Evolutionary conservation across 2,329 filamentous ascomycete genomes (phyloP).

Genomic region (Cercospora citrullina): DNA sequence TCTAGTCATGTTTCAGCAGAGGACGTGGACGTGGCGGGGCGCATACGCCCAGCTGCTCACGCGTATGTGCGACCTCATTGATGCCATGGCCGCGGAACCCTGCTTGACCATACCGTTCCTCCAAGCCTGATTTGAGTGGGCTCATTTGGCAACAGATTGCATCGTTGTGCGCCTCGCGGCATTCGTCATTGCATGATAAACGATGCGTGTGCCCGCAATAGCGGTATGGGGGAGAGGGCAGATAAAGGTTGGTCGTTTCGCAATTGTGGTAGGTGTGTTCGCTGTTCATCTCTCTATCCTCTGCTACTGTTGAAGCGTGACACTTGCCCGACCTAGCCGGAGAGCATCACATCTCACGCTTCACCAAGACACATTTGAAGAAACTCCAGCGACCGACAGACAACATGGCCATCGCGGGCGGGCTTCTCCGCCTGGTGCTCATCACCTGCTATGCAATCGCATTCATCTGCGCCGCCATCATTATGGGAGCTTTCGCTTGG

Average conservation of each 20-base stretch:
- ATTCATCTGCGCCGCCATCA: slow-evolving; percentile 13
- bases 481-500: slow-evolving; percentile 21
- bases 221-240: background rate
- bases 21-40: background rate
- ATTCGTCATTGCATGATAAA: slow-evolving; percentile 3
- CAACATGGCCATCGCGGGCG: slow-evolving; percentile 18
- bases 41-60: background rate
- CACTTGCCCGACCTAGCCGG: background rate
- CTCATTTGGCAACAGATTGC: background rate
- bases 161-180: slow-evolving; percentile 1
- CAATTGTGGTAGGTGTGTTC: background rate
- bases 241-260: background rate
- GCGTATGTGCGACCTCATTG: background rate
- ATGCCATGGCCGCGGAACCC: slow-evolving; percentile 2
- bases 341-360: background rate
- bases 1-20: background rate
- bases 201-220: background rate
- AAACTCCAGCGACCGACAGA: background rate
- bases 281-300: background rate
- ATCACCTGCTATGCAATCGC: slow-evolving; percentile 16
- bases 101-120: background rate
- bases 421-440: slow-evolving; percentile 17
- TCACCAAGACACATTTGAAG: background rate
- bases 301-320: background rate
- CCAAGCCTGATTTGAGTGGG: slow-evolving; percentile 1